Evolutionary conservation across 2,329 filamentous ascomycete species (phyloP), one percentile per base, ranked within the genome.

Genomic region (Botrytis cinerea): DNA sequence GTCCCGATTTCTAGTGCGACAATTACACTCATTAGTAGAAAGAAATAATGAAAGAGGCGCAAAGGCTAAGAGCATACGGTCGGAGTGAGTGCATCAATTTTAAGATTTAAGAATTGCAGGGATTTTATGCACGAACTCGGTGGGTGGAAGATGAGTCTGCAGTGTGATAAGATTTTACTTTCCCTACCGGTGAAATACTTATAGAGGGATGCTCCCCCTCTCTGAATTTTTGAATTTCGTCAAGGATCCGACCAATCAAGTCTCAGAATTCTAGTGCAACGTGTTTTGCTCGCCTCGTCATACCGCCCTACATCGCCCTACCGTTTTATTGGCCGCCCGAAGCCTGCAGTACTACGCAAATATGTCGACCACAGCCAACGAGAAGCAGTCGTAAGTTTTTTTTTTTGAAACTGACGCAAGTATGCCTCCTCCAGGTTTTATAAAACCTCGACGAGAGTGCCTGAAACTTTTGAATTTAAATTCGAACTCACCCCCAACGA

Each of bases 1-100:
- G 48, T 16, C 12, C 5, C 14, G 25, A 16, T n/a, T 51, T 51
- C 48, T 51, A 7, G 48, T 51, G 2, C 12, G 5, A 51, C 25
- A n/a, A 7, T n/a, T 0, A n/a, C 0, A n/a, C 0, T 1, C 28
- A 28, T n/a, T 51, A 6, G 0, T n/a, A n/a, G 48, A n/a, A 51
- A n/a, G 0, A 51, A 46, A 51, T n/a, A 51, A n/a, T 51, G 4
- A 51, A 51, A 51, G 25, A 51, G 12, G 10, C 10, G 12, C 25
- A 16, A 51, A 7, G 22, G 5, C 5, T 51, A 16, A 51, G 48
- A 54, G 25, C 1, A 54, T 54, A 4, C 25, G 12, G 0, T 54
- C 48, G 48, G 12, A 10, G 5, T n/a, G 48, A 54, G n/a, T 16
- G 25, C 16, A n/a, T 1, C 25, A n/a, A 51, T 0, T n/a, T 14